Base-by-base conservation (phyloP, 2,329 filamentous ascomycete species). In the Colletotrichum coccodes region DNA sequence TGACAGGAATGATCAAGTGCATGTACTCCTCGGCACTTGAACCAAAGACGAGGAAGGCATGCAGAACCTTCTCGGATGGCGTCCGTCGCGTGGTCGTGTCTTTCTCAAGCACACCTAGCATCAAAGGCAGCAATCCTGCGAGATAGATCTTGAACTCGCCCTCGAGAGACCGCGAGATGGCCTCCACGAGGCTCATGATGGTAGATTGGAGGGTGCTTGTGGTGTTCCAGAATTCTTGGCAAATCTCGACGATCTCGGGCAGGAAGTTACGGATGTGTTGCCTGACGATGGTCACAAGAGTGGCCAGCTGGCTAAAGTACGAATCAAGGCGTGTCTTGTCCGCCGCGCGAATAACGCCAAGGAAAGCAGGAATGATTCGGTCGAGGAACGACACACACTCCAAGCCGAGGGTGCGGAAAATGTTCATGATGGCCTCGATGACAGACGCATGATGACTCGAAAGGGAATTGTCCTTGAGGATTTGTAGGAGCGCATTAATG, bases 111-210 rank as follows among this genome's bases (percentile, higher is more conserved):
- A 97, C 93, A 28, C 94, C 93, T 2, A 99, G 90, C 95, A 99
- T 98, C 59, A 97, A 85, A 0, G 96, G 97, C 3, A 99, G 86
- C 18, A 99, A 84, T 14, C 92, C 90, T 5, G 96, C 96, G 12
- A 99, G 84, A 75, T 98, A 98, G 49, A 97, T 92, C 79, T 98
- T 97, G 85, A 99, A 99, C 78, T 99, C 96, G 71, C 96, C 96
- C 76, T 99, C 96, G 1, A 99, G 84, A 0, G 96, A 97, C 69
- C 93, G 90, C 4, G 96, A 94, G 66, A 99, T 97, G 0, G 95
- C 94, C 79, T 99, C 96, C 8, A 99, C 92, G 30, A 99, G 86
- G 1, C 92, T 92, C 60, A 99, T 82, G 63, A 99, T 98, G 0
- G 97, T 99, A 0, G 92, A 91, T 79, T 98, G 96, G 3, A 98